These are phyloP conservation scores for Stipa capillata DNA, from an alignment of 176 grass and related monocot species.

Conservation along the genomic window DNA sequence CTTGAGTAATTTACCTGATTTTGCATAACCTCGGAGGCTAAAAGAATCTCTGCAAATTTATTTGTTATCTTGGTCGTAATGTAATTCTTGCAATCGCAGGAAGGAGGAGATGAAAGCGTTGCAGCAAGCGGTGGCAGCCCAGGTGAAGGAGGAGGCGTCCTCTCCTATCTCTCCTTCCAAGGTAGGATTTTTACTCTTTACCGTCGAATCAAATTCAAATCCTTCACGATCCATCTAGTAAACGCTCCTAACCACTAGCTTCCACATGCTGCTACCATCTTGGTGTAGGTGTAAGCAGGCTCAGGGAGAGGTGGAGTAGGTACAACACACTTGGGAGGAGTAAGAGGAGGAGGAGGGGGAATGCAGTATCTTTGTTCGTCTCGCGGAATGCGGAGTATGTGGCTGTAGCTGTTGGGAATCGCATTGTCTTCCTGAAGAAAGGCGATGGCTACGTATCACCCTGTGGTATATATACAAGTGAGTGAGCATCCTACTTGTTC, in stretches of 20 bases:
- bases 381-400: slow-evolving; percentile 52
- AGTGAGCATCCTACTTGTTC: slow-evolving; percentile 12
- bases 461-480: slow-evolving; percentile 62
- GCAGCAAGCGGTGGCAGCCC: slow-evolving; percentile 5
- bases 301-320: slow-evolving; percentile 56
- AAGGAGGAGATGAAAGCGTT: not conserved
- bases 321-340: slow-evolving; percentile 21
- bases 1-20: not conserved
- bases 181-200: slow-evolving; percentile 18
- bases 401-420: slow-evolving; percentile 46
- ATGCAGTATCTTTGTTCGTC: slow-evolving; percentile 31
- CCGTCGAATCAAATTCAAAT: not conserved
- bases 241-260: not conserved
- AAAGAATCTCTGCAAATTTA: not conserved
- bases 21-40: not conserved
- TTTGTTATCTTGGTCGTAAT: not conserved
- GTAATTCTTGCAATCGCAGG: slow-evolving; percentile 17
- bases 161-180: slow-evolving; percentile 76
- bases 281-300: slow-evolving; percentile 59
- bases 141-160: slow-evolving; percentile 24
- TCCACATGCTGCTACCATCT: not conserved
- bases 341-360: slow-evolving; percentile 21
- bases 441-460: slow-evolving; percentile 53
- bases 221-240: not conserved
- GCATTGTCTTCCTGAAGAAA: slow-evolving; percentile 54